Conservation (phyloP, 352 stramenopile genomes). For the Phytophthora europaea region DNA sequence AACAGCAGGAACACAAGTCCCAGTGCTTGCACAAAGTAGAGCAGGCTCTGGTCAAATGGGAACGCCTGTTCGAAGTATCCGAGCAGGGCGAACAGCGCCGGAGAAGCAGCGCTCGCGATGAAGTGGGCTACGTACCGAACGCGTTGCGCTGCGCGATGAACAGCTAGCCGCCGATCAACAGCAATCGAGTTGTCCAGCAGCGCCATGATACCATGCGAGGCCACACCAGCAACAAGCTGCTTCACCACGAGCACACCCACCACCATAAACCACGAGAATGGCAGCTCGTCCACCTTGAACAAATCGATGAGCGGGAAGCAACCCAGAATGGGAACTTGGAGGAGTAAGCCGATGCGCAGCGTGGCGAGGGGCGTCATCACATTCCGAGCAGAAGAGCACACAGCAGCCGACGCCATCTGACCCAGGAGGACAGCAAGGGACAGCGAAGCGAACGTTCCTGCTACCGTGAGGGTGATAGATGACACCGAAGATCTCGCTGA, state of each 20-base stretch:
- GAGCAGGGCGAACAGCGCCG: slow-evolving; percentile 76
- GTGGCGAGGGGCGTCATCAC: slow-evolving; percentile 84
- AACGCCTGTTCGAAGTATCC: slow-evolving; percentile 83
- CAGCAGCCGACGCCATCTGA: slow-evolving; percentile 59
- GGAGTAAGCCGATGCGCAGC: slow-evolving; percentile 76
- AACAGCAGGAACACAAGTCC: slow-evolving; percentile 76
- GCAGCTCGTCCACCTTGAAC: slow-evolving; percentile 73
- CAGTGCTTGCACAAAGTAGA: slow-evolving; percentile 81
- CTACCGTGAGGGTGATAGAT: slow-evolving; percentile 68
- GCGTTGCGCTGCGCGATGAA: slow-evolving; percentile 74
- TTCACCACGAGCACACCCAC: slow-evolving; percentile 71
- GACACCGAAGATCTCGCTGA: slow-evolving; percentile 51
- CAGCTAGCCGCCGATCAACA: slow-evolving; percentile 71
- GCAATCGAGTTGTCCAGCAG: slow-evolving; percentile 86
- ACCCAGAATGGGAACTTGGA: slow-evolving; percentile 78
- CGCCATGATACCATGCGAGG: slow-evolving; percentile 70
- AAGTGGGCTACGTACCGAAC: slow-evolving; percentile 70
- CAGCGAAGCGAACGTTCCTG: slow-evolving; percentile 62
- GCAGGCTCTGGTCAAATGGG: slow-evolving; percentile 81
- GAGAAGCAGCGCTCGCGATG: slow-evolving; percentile 56
- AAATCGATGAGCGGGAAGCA: slow-evolving; percentile 79
- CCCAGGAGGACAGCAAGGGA: slow-evolving; percentile 59
- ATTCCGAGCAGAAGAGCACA: slow-evolving; percentile 60
- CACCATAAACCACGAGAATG: slow-evolving; percentile 71
- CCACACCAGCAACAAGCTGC: slow-evolving; percentile 68